These are phyloP conservation scores for Colletotrichum lupini DNA, from an alignment of 2,329 filamentous ascomycete genomes.

Conservation along the genomic window DNA sequence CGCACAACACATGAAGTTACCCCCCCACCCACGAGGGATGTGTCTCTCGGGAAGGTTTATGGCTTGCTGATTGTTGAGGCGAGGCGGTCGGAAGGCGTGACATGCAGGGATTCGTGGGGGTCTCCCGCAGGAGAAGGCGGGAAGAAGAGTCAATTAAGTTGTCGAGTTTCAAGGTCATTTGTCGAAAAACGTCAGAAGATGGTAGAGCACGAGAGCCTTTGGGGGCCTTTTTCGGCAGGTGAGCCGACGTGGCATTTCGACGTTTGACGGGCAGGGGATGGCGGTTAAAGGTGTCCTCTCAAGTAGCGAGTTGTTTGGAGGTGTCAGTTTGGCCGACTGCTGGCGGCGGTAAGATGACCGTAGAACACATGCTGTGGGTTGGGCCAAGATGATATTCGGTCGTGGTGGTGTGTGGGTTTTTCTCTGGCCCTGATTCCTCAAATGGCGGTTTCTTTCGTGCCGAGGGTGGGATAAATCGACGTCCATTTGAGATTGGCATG, in stretches of 20 bases:
- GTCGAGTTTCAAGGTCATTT: constrained; percentile 4
- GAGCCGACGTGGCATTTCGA: constrained; percentile 11
- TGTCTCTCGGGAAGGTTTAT: constrained; percentile 12
- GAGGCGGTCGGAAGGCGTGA: constrained; percentile 21
- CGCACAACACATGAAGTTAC: background rate
- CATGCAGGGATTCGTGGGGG: constrained; percentile 29
- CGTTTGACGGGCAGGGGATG: background rate
- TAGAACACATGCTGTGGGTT: background rate
- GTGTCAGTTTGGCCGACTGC: background rate
- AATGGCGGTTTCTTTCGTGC: background rate
- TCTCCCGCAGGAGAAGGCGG: constrained; percentile 6
- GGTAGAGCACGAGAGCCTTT: constrained; percentile 8
- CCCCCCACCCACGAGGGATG: constrained; percentile 16
- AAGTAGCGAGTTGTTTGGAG: background rate
- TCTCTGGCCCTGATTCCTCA: background rate
- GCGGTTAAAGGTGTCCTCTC: background rate
- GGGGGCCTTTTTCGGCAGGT: constrained; percentile 1
- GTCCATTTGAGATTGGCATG: constrained; percentile 9
- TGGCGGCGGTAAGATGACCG: constrained; percentile 1
- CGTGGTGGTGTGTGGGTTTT: background rate
- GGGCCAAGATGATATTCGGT: background rate
- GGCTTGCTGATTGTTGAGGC: constrained; percentile 27
- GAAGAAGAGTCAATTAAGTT: background rate
- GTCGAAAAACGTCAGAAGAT: background rate
- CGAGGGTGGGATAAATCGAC: constrained; percentile 4